Evolutionary conservation across 2,329 filamentous ascomycete genomes (phyloP), one percentile per base, ranked within the genome.

Genomic region (Fusarium duplospermum): DNA sequence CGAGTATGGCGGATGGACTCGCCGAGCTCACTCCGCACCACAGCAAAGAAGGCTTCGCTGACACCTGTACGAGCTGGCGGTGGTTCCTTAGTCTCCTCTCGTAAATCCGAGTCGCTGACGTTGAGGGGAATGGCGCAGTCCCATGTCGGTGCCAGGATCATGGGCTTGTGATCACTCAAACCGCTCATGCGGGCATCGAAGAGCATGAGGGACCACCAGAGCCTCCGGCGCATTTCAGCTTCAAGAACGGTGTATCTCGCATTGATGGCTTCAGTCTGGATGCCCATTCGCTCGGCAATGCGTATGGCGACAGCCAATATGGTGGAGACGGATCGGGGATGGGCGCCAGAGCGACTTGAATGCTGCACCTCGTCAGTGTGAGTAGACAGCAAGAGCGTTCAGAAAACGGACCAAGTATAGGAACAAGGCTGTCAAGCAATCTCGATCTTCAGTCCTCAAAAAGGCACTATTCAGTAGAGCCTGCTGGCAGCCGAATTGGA

Each of bases 191-290:
- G 89, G 54, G 81, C 79, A 73, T 93, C 91, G 64, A 91, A 89
- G 4, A 88, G 78, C 0, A 88, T 80, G 1, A 93, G 80, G 0
- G 88, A 84, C 90, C 90, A 92, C 90, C 90, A 92, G 0, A 92
- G 83, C 36, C 90, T 82, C 33, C 90, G 86, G 14, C 89, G 86
- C 83, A 91, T 86, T 79, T 92, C 90, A 2, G 85, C 86, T 73
- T 92, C 89, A 14, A 88, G 86, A 8, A 74, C 62, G 6, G 69
- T 71, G 22, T 63, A 77, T 24, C 70, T 77, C 2, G 77, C 56
- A 16, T 78, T 71, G 0, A 68, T 71, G 0, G 83, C 74, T 76
- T 92, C 89, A 62, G 76, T 83, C 59, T 91, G 85, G 6, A 91
- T 82, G 1, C 89, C 87, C 80, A 92, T 86, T 9, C 87, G 84